phyloP scores from a whole-genome alignment of 805 yeast genomes.

The Kodamaea laetipori region DNA sequence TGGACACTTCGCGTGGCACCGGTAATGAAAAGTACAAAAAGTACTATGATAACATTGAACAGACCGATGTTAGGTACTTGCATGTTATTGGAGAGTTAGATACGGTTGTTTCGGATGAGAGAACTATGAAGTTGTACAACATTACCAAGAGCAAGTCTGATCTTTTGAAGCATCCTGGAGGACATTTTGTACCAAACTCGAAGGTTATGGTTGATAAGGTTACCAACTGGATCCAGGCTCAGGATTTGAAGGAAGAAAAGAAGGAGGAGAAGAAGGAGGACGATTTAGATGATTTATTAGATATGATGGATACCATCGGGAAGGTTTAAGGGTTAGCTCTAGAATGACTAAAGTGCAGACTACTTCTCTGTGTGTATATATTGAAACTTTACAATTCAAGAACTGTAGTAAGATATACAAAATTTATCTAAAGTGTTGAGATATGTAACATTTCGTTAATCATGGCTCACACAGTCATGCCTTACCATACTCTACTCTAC shows the following conservation, averaged over 20 bases:
- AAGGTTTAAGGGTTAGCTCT: slow-evolving; percentile 6
- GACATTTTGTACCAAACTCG: slow-evolving; percentile 93
- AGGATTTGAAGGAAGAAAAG: slow-evolving; percentile 9
- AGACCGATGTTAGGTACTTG: slow-evolving; percentile 38
- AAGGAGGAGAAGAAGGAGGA: slow-evolving; percentile 18
- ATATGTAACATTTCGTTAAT: too few relatives aligned
- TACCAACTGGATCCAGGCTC: slow-evolving; percentile 39
- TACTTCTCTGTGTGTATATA: too few relatives aligned
- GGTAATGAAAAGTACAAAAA: slow-evolving; percentile 29
- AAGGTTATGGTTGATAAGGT: slow-evolving; percentile 49
- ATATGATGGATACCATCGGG: slow-evolving; percentile 41
- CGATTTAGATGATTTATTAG: slow-evolving; percentile 35
- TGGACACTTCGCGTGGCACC: slow-evolving; percentile 28
- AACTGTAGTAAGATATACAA: too few relatives aligned
- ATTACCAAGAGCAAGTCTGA: slow-evolving; percentile 47
- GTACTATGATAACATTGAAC: slow-evolving; percentile 29
- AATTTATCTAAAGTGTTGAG: too few relatives aligned
- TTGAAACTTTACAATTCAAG: too few relatives aligned
- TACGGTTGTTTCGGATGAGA: slow-evolving; percentile 75
- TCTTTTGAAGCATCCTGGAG: slow-evolving; percentile 87
- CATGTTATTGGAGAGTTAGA: slow-evolving; percentile 88
- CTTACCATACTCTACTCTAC: too few relatives aligned
- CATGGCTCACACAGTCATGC: too few relatives aligned
- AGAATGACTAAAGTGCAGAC: too few relatives aligned
- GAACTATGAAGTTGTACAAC: slow-evolving; percentile 61